These are phyloP conservation scores for Chalciporus piperatus DNA, from an alignment of 768 basidiomycete species.

Conservation along the genomic window DNA sequence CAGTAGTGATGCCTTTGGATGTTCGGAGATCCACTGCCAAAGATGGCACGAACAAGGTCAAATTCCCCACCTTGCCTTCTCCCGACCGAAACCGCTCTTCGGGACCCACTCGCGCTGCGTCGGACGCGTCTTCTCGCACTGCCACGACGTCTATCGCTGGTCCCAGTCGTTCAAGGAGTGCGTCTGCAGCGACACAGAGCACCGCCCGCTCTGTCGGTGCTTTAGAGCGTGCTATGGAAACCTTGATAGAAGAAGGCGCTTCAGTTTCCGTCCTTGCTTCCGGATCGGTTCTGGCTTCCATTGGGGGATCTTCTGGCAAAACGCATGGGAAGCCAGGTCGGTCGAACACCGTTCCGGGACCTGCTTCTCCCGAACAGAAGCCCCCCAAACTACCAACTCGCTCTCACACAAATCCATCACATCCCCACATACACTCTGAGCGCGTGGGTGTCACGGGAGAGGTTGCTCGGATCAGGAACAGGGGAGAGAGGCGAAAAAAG, in stretches of 20 bases:
- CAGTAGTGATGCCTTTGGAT: conserved; percentile 29
- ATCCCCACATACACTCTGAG: conserved; percentile 33
- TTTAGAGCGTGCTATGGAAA: conserved; percentile 51
- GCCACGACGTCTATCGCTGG: conserved; percentile 5
- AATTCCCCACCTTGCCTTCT: conserved; percentile 33
- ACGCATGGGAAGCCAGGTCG: conserved; percentile 34
- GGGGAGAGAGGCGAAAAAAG: conserved; percentile 32
- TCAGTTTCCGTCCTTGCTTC: conserved; percentile 35
- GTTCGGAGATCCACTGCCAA: conserved; percentile 20
- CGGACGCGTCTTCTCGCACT: conserved; percentile 18
- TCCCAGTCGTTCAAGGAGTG: conserved; percentile 20
- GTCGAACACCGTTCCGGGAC: conserved; percentile 53
- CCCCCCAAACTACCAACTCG: conserved; percentile 55
- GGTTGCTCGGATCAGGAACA: conserved; percentile 30
- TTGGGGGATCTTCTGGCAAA: conserved; percentile 21
- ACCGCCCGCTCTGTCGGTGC: conserved; percentile 35
- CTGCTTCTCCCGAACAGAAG: conserved; percentile 42
- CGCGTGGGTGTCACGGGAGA: conserved; percentile 25
- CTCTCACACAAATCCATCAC: conserved; percentile 48
- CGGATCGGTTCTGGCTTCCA: conserved; percentile 31
- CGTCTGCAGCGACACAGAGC: conserved; percentile 29
- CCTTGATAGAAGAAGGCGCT: conserved; percentile 44
- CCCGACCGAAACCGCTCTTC: conserved; percentile 15
- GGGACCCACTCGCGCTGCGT: conserved; percentile 25
- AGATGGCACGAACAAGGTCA: conserved; percentile 24